Conservation (phyloP, 352 stramenopile genomes). For the Pythium dissotocum region DNA sequence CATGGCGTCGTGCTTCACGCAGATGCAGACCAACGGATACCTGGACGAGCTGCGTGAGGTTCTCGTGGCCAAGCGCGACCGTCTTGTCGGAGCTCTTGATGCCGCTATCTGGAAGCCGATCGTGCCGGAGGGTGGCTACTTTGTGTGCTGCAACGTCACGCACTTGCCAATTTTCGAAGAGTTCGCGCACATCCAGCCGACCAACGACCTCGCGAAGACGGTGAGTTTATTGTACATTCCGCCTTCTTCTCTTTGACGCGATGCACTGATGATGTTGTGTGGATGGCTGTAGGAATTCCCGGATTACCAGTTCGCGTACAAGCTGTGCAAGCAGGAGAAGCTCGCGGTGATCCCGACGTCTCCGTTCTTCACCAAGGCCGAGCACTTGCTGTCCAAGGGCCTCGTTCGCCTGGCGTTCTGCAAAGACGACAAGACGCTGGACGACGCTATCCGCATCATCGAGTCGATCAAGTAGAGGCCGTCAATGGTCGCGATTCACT, state of each 20-base stretch:
- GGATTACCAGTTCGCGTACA: conserved; percentile 89
- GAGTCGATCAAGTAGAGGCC: conserved; percentile 19
- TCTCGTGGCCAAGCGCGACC: conserved; percentile 77
- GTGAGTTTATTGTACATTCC: conserved; percentile 29
- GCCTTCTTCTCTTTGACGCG: conserved; percentile 2
- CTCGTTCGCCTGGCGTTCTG: conserved; percentile 95
- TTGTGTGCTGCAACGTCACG: conserved; percentile 90
- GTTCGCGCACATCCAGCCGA: conserved; percentile 58
- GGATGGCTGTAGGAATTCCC: conserved; percentile 58
- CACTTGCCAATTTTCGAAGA: conserved; percentile 71
- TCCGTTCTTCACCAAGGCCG: conserved; percentile 90
- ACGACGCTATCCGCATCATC: conserved; percentile 84
- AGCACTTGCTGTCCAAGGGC: conserved; percentile 75
- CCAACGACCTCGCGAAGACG: conserved; percentile 50
- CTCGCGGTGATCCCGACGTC: conserved; percentile 94
- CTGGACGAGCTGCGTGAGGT: conserved; percentile 69
- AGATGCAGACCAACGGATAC: conserved; percentile 89
- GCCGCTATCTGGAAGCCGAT: conserved; percentile 88
- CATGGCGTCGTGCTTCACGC: conserved; percentile 85
- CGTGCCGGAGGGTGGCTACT: conserved; percentile 94
- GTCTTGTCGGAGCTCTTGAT: conserved; percentile 82
- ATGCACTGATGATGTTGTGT: neutral
- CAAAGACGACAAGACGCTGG: conserved; percentile 94
- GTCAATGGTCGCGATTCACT: conserved; percentile 11
- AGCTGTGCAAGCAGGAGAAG: conserved; percentile 89